phyloP scores from a whole-genome alignment of 2,329 filamentous ascomycete species.

The Colletotrichum abscissum region DNA sequence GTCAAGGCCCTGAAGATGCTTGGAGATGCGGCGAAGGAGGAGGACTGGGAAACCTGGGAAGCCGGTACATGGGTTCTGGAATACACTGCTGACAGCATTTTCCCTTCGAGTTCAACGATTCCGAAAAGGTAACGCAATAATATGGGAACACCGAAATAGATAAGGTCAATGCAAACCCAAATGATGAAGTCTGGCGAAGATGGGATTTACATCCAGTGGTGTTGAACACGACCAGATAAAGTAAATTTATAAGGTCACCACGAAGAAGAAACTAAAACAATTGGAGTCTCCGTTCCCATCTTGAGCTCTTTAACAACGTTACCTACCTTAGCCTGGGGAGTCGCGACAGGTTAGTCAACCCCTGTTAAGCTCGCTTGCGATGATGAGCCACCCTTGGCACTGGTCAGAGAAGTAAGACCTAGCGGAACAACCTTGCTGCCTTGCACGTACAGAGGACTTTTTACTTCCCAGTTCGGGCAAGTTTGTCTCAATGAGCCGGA shows the following conservation, averaged over 20 bases:
- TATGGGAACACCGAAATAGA: neutral
- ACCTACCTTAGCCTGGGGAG: too few species aligned
- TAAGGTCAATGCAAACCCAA: neutral
- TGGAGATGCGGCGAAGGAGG: neutral
- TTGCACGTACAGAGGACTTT: neutral
- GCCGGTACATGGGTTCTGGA: slow-evolving; percentile 9
- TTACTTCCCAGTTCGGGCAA: neutral
- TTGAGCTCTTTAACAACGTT: too few species aligned
- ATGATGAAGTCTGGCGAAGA: neutral
- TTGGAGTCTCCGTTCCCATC: neutral
- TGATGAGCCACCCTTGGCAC: neutral
- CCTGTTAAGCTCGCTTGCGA: neutral
- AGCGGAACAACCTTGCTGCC: neutral
- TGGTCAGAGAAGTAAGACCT: neutral
- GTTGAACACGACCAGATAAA: neutral
- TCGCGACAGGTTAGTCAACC: neutral
- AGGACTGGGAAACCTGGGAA: neutral
- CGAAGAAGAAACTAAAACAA: neutral
- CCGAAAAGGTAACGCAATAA: neutral
- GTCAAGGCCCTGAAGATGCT: neutral
- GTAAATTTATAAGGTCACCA: neutral
- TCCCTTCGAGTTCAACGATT: neutral
- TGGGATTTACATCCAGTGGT: neutral
- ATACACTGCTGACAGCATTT: neutral
- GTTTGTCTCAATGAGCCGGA: neutral